These are phyloP conservation scores for Phytophthora colocasiae DNA, from an alignment of 352 stramenopile genomes.

Conservation along the genomic window DNA sequence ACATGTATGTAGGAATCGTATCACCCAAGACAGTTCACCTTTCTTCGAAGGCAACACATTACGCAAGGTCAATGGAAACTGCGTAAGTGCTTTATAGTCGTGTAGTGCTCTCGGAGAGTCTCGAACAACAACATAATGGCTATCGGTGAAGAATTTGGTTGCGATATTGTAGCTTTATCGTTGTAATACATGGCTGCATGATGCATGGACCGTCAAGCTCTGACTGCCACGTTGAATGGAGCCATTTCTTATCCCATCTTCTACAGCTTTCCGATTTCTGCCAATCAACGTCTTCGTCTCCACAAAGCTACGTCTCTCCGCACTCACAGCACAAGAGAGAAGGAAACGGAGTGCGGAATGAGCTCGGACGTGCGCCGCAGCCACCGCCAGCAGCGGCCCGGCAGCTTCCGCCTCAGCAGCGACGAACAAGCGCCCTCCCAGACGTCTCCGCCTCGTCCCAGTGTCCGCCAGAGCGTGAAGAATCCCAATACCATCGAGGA, in stretches of 20 bases:
- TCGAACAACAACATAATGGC: no score
- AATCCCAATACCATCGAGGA: constrained; percentile 51
- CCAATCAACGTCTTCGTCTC: constrained; percentile 6
- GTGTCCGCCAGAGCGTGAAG: constrained; percentile 14
- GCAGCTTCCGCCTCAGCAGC: constrained; percentile 33
- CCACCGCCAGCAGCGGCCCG: constrained; percentile 11
- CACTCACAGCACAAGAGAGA: constrained; percentile 10
- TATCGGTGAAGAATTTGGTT: no score
- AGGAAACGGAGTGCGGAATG: constrained; percentile 18
- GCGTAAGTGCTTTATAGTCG: no score
- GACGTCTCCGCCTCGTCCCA: constrained; percentile 4
- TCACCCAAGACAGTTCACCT: no score
- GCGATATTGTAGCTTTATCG: no score
- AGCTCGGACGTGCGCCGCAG: constrained; percentile 39
- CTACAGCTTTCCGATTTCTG: constrained; percentile 6
- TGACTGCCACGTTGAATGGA: neutral
- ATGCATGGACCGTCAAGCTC: no score
- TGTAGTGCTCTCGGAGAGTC: no score
- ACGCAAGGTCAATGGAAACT: no score
- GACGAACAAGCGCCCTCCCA: constrained; percentile 18
- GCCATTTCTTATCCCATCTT: constrained; percentile 5
- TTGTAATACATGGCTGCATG: no score
- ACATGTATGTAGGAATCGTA: neutral
- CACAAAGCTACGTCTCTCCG: constrained; percentile 4
- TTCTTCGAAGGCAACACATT: no score